These are phyloP conservation scores for Argentina anserina DNA, from an alignment of 306 rosid genomes.

Conservation along the genomic window DNA sequence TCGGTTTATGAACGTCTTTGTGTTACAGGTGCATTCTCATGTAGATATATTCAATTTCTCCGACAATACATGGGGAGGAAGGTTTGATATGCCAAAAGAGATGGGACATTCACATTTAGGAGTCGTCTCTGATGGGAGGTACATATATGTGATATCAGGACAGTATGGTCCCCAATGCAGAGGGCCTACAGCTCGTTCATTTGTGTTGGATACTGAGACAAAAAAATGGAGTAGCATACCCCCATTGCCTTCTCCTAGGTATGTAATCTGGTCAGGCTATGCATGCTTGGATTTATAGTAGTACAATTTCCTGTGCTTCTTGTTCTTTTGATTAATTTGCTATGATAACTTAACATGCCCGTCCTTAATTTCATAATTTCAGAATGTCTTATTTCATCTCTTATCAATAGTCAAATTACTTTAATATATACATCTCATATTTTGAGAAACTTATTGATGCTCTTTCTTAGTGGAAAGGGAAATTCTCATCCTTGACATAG, in stretches of 20 bases:
- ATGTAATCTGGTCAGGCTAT: conserved; percentile 7
- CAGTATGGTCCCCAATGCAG: conserved; percentile 88
- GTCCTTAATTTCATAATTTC: not conserved
- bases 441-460: not conserved
- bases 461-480: not conserved
- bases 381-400: not conserved
- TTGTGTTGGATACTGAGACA: conserved; percentile 66
- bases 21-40: conserved; percentile 76
- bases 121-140: conserved; percentile 79
- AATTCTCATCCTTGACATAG: not conserved
- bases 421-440: not conserved
- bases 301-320: conserved; percentile 6
- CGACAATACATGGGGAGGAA: conserved; percentile 54
- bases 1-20: not conserved
- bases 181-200: conserved; percentile 52
- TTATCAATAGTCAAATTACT: not conserved
- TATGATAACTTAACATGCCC: not conserved
- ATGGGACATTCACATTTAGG: conserved; percentile 95
- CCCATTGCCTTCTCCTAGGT: conserved; percentile 77
- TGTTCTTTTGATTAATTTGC: not conserved
- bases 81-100: conserved; percentile 66
- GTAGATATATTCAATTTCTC: conserved; percentile 69
- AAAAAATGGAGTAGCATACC: conserved; percentile 68
- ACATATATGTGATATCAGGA: conserved; percentile 70
- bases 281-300: conserved; percentile 5